A percentile compares a stretch with the other conserved stretches of the same genome.
Conservation (phyloP, 257 asterid genomes). For the Solanum sparsipilum region DNA sequence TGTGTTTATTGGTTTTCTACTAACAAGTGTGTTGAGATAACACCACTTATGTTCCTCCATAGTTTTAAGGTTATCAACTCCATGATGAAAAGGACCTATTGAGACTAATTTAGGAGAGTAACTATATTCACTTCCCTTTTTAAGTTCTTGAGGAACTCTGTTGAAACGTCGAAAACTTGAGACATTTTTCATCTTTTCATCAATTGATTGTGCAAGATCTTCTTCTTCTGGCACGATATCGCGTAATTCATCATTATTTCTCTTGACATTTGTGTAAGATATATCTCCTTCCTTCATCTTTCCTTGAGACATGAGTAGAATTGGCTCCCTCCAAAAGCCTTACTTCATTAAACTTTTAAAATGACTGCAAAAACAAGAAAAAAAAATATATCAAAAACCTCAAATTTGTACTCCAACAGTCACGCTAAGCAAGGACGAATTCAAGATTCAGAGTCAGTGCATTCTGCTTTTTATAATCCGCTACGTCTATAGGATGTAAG, state of each 20-base stretch:
- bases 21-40: slow-evolving; percentile 26
- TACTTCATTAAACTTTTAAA: background rate
- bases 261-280: background rate
- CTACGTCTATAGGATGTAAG: background rate
- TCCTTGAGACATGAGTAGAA: background rate
- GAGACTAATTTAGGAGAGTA: slow-evolving; percentile 32
- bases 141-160: slow-evolving; percentile 18
- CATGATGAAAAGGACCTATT: slow-evolving; percentile 49
- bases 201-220: slow-evolving; percentile 31
- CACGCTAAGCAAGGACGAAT: background rate
- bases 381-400: background rate
- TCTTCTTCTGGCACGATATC: slow-evolving; percentile 14
- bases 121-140: slow-evolving; percentile 7
- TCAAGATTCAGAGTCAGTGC: background rate
- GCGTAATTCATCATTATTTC: slow-evolving; percentile 14
- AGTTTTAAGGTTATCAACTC: background rate
- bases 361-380: background rate
- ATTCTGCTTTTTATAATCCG: background rate
- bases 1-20: slow-evolving; percentile 17
- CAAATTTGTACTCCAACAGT: background rate
- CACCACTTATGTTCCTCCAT: slow-evolving; percentile 36
- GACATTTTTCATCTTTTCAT: slow-evolving; percentile 22
- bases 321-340: background rate
- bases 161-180: slow-evolving; percentile 12
- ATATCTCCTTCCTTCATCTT: background rate